These are phyloP conservation scores for Drosera spatulata DNA, from an alignment of 179 eudicot genomes.

Conservation along the genomic window DNA sequence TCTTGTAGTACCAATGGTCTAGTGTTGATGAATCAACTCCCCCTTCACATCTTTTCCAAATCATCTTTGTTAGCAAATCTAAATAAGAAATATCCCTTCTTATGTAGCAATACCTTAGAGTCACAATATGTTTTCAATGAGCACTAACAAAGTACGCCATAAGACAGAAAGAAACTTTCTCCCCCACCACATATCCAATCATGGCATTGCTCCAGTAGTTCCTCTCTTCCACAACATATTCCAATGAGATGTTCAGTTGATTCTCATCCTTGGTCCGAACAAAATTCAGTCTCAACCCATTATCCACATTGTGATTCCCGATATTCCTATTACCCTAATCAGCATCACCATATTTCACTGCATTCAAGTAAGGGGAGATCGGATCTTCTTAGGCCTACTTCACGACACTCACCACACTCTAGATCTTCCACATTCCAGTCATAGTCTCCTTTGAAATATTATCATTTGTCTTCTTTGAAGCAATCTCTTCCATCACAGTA, in stretches of 20 bases:
- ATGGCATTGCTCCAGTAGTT: background rate
- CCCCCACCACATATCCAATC: background rate
- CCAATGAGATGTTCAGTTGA: background rate
- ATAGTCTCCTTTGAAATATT: too few relatives aligned
- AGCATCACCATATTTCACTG: too few relatives aligned
- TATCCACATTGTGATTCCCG: too few relatives aligned
- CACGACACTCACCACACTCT: too few relatives aligned
- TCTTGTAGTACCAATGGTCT: background rate
- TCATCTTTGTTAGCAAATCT: background rate
- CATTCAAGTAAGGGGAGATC: too few relatives aligned
- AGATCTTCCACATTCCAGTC: too few relatives aligned
- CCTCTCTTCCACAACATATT: background rate
- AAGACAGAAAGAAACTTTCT: background rate
- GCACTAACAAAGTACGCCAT: background rate
- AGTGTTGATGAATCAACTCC: background rate
- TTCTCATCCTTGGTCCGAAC: too few relatives aligned
- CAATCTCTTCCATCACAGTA: too few relatives aligned
- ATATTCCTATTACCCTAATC: too few relatives aligned
- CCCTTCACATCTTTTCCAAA: background rate
- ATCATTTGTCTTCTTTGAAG: too few relatives aligned
- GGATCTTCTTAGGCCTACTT: too few relatives aligned
- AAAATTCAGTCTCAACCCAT: too few relatives aligned
- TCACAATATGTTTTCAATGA: background rate
- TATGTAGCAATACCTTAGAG: background rate
- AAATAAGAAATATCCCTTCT: background rate